phyloP scores from a whole-genome alignment of 2,329 filamentous ascomycete genomes.

The Talaromyces sp. region DNA sequence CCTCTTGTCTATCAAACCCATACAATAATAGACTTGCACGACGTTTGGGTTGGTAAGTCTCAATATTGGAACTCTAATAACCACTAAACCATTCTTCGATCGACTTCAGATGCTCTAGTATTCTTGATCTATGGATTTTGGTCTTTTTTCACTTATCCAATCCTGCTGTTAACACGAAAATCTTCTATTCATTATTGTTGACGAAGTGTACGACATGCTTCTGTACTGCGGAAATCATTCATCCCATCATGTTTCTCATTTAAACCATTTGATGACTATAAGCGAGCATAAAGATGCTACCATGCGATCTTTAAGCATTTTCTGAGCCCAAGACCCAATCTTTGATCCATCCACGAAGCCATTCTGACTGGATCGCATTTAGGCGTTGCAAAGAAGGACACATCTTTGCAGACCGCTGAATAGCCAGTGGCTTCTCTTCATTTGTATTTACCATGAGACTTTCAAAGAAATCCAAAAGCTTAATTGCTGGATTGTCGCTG shows the following conservation, averaged over 20 bases:
- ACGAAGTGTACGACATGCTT: background rate
- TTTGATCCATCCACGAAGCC: constrained; percentile 11
- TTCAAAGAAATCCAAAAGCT: constrained; percentile 8
- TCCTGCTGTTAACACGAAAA: background rate
- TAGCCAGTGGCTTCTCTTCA: background rate
- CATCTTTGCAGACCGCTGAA: background rate
- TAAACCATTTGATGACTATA: background rate
- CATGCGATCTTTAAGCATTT: background rate
- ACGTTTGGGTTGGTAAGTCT: background rate
- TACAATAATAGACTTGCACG: background rate
- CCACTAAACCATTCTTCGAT: background rate
- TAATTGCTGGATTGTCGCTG: constrained; percentile 2
- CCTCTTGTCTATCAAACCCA: background rate
- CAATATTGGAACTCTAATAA: background rate
- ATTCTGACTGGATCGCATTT: background rate
- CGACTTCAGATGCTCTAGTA: background rate
- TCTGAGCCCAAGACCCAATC: constrained; percentile 2
- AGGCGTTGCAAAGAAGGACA: constrained; percentile 5
- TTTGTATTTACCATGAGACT: background rate
- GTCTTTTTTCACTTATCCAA: too few relatives aligned
- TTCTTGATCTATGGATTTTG: too few relatives aligned
- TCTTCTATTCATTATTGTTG: background rate
- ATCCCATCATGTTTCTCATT: background rate
- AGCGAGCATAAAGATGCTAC: background rate
- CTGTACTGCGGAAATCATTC: background rate